These are phyloP conservation scores for Antitrichia curtipendula DNA, from an alignment of 225 moss, liverwort and hornwort genomes.

Conservation along the genomic window DNA sequence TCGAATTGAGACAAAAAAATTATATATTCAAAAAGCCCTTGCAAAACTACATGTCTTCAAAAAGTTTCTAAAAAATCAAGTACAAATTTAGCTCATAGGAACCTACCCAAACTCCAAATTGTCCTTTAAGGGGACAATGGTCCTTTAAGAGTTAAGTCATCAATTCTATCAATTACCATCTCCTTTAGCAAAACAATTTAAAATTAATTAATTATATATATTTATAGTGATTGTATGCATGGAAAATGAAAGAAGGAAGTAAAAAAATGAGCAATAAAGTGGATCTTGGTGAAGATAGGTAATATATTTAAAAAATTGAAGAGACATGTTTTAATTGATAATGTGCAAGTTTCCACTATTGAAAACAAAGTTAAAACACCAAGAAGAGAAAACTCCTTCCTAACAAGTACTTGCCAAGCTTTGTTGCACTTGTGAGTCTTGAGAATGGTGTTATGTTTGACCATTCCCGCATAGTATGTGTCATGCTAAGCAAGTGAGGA, in stretches of 20 bases:
- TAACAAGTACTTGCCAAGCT: background rate
- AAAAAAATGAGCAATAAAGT: background rate
- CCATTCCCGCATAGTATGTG: too few relatives aligned
- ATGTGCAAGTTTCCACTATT: background rate
- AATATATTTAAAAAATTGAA: background rate
- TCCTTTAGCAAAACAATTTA: background rate
- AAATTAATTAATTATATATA: too few relatives aligned
- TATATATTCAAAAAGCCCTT: too few relatives aligned
- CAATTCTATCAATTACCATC: background rate
- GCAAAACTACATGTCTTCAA: too few relatives aligned
- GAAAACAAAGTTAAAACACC: background rate
- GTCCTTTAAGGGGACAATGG: too few relatives aligned
- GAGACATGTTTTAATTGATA: background rate
- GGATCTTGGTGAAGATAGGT: background rate
- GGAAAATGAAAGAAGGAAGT: too few relatives aligned
- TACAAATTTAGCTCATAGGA: too few relatives aligned
- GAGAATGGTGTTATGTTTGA: background rate
- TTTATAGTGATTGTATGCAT: background rate
- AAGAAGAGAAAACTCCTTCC: too few relatives aligned
- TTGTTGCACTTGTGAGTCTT: background rate
- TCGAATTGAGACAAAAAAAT: too few relatives aligned
- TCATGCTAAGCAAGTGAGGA: background rate
- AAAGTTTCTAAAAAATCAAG: too few relatives aligned
- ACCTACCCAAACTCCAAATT: too few relatives aligned
- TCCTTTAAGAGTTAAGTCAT: too few relatives aligned